A percentile compares a stretch with the other conserved stretches of the same genome.
Conservation (phyloP, 257 asterid species). For the Rauvolfia tetraphylla region DNA sequence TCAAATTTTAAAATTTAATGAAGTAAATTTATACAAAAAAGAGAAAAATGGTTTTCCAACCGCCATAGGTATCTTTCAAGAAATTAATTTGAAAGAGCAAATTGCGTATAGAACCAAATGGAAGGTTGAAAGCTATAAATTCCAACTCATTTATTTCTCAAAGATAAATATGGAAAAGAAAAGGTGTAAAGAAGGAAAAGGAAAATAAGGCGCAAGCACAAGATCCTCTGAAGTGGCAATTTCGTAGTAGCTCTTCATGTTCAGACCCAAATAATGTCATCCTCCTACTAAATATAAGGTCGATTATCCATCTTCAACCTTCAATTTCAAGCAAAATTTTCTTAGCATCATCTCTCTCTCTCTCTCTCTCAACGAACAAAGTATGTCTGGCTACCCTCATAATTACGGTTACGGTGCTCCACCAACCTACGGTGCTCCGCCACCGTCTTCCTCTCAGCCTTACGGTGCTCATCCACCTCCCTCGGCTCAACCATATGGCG, state of each 20-base stretch:
- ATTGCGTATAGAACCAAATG: no score
- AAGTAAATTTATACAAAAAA: no score
- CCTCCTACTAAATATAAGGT: background rate
- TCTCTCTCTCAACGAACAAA: no score
- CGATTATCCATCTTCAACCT: background rate
- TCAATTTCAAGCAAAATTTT: background rate
- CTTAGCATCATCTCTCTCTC: background rate
- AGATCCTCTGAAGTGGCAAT: background rate
- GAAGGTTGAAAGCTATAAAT: no score
- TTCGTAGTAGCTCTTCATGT: background rate
- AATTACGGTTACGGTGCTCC: slow-evolving; percentile 25
- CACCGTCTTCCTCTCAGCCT: slow-evolving; percentile 47
- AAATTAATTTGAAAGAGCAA: no score
- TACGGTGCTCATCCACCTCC: slow-evolving; percentile 24
- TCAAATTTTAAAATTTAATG: no score
- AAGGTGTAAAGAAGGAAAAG: background rate
- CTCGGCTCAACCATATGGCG: slow-evolving; percentile 26
- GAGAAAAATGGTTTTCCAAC: no score
- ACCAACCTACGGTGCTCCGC: slow-evolving; percentile 24
- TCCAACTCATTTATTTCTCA: no score
- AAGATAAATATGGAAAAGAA: background rate
- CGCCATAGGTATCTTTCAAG: no score
- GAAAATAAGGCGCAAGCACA: background rate
- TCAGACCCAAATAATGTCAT: background rate
- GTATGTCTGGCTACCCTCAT: slow-evolving; percentile 67